These are phyloP conservation scores for Astrothelium macrocarpum DNA, from an alignment of 495 filamentous ascomycete species.

Conservation along the genomic window DNA sequence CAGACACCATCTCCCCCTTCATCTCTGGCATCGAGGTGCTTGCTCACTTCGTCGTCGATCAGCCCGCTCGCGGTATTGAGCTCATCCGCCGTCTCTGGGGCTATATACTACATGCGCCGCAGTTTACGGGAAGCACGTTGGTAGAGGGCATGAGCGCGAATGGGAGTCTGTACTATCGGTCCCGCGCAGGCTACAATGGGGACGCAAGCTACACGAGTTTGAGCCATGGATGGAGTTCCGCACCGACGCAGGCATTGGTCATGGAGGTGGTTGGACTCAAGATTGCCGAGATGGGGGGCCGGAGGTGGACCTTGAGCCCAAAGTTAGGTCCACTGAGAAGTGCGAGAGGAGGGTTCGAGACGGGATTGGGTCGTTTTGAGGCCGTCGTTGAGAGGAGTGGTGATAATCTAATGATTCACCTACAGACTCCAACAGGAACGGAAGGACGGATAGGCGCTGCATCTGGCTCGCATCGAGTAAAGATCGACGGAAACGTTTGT, in stretches of 20 bases:
- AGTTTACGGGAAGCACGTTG: neutral
- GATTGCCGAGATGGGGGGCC: slow-evolving; percentile 1
- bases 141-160: neutral
- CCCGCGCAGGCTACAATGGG: slow-evolving; percentile 1
- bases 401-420: neutral
- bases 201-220: slow-evolving; percentile 5
- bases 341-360: neutral
- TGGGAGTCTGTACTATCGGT: neutral
- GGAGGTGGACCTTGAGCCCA: slow-evolving; percentile 2
- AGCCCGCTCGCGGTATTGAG: neutral
- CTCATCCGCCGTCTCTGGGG: slow-evolving; percentile 7
- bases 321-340: neutral
- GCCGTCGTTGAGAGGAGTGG: neutral
- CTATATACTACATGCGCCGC: slow-evolving; percentile 1
- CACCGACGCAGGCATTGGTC: slow-evolving; percentile 2
- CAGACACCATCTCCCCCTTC: slow-evolving; percentile 10
- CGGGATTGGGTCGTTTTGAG: neutral
- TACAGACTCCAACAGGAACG: neutral
- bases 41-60: slow-evolving; percentile 2
- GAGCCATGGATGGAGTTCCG: slow-evolving; percentile 6
- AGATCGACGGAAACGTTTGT: neutral
- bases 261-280: slow-evolving; percentile 7
- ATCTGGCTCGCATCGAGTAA: neutral
- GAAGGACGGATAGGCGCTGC: neutral
- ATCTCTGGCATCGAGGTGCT: slow-evolving; percentile 7